Conservation (phyloP, 164 flowering plant genomes). For the Sextonia rubra region DNA sequence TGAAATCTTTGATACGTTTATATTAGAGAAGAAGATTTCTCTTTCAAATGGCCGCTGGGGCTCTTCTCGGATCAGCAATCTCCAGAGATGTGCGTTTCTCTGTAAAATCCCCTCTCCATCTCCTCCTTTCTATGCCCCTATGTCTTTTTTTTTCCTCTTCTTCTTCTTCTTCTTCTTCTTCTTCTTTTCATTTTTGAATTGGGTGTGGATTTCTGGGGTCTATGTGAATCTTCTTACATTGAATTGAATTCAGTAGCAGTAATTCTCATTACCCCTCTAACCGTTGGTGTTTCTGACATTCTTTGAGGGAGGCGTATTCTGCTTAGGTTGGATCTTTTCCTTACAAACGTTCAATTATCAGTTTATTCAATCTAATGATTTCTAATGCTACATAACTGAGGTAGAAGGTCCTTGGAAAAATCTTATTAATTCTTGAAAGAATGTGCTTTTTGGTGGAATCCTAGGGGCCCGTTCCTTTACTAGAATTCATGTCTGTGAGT, state of each 20-base stretch:
- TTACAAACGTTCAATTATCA: no score
- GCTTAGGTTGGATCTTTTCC: no score
- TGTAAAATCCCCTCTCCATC: neutral
- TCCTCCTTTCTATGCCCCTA: neutral
- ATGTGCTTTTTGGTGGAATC: no score
- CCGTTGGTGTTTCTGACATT: neutral
- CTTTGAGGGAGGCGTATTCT: neutral
- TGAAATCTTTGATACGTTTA: no score
- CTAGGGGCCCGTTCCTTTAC: no score
- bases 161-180: neutral
- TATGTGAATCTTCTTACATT: neutral
- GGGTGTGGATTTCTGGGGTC: neutral
- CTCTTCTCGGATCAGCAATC: conserved; percentile 1
- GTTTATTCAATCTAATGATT: no score
- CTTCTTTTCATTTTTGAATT: neutral
- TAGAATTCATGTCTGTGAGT: no score
- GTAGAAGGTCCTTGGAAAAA: no score
- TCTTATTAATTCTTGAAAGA: no score
- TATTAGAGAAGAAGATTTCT: no score
- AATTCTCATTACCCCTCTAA: neutral
- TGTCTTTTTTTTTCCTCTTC: neutral
- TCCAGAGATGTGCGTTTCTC: neutral
- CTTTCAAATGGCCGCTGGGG: neutral
- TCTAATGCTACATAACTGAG: no score
- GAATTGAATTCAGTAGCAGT: neutral